phyloP scores from a whole-genome alignment of 768 basidiomycete genomes.

The Boletus sp. region DNA sequence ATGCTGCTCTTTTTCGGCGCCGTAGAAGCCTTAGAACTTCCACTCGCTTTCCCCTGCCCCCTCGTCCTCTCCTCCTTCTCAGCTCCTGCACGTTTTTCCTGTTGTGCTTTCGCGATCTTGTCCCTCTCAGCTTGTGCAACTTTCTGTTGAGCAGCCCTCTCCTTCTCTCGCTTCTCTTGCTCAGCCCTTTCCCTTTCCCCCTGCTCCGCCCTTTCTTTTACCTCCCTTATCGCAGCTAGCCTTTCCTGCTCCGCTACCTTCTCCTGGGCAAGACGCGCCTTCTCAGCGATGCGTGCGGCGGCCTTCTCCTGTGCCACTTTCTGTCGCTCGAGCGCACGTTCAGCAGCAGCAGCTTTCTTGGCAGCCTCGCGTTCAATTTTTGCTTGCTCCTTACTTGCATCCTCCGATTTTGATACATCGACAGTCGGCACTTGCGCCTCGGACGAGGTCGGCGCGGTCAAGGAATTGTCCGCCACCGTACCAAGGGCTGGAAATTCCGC shows the following conservation, averaged over 20 bases:
- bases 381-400: constrained; percentile 44
- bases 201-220: constrained; percentile 36
- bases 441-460: constrained; percentile 5
- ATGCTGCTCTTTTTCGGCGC: constrained; percentile 14
- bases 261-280: constrained; percentile 49
- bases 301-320: constrained; percentile 58
- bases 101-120: constrained; percentile 33
- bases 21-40: constrained; percentile 22
- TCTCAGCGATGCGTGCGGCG: constrained; percentile 48
- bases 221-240: constrained; percentile 36
- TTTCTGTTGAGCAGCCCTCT: constrained; percentile 32
- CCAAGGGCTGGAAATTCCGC: constrained; percentile 74
- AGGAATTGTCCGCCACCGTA: constrained; percentile 12
- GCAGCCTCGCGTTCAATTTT: constrained; percentile 62
- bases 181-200: constrained; percentile 35
- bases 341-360: constrained; percentile 60
- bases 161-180: constrained; percentile 40
- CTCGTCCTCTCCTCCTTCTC: constrained; percentile 31
- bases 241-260: constrained; percentile 55
- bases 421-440: constrained; percentile 21
- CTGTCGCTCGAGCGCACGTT: constrained; percentile 60
- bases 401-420: constrained; percentile 30
- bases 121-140: constrained; percentile 36
- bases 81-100: constrained; percentile 26
- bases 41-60: constrained; percentile 23